Evolutionary conservation across 805 yeast genomes (phyloP), one percentile per base, ranked within the genome.

Genomic region (Nadsonia fulvescens): DNA sequence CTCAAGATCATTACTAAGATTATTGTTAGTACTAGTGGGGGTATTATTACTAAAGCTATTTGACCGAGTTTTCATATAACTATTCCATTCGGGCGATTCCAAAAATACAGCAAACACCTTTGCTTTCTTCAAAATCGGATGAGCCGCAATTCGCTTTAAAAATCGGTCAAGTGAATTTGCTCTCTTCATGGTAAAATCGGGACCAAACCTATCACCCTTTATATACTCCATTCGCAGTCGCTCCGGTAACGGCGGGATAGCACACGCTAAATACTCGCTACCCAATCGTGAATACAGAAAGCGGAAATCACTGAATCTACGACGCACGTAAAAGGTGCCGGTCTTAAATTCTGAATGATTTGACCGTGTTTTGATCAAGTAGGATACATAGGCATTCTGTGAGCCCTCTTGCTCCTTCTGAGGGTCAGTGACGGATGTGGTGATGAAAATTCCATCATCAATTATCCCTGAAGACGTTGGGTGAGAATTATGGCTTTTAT

Each of bases 171-270:
- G 56, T 4, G 94, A 77, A 24, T 71, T 68, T 3, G 91, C 72
- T 38, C 98, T 57, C 45, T 78, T 77, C 33, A 61, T 57, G 0
- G 93, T 86, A 48, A 89, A 89, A 32, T 77, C 82, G 8, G 66
- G 59, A 14, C 86, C 70, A 46, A 86, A 86, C 19, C 96, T 60
- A 40, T 86, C 95, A 7, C 98, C 96, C 19, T 91, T 82, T 27
- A 86, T 61, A 49, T 89, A 86, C 46, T 86, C 93, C 39, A 86
- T 58, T 33, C 92, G 66, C 53, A 77, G 78, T 48, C 82, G 83
- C 34, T 86, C 91, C 0, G 98, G 98, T 28, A 86, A 58, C 8
- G 96, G 95, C 1, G 98, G 98, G 0, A 86, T 67, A 8, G 89
- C 66, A 32, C 78, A 61, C 4, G 89, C 76, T 0, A 95, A 93